phyloP scores from a whole-genome alignment of 805 yeast genomes.

The Blastobotrys attinorum region DNA sequence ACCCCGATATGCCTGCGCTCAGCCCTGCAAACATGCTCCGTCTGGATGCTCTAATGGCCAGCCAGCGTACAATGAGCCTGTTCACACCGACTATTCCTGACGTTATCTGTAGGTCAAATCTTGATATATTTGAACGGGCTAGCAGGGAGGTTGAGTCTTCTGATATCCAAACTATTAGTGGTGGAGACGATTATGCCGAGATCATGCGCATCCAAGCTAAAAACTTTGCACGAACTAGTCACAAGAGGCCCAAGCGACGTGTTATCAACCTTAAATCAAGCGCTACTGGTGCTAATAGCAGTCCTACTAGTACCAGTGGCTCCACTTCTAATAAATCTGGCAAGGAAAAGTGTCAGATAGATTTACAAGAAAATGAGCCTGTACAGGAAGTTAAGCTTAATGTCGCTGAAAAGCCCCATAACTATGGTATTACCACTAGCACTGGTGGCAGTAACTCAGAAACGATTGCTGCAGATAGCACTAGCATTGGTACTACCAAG shows the following conservation, averaged over 20 bases:
- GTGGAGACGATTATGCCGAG: slow-evolving; percentile 12
- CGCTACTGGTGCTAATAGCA: no score
- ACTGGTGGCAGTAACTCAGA: no score
- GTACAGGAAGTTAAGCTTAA: no score
- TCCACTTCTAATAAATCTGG: no score
- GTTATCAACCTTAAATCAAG: slow-evolving; percentile 20
- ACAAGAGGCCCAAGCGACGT: slow-evolving; percentile 24
- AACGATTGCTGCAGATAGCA: no score
- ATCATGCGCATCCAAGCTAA: slow-evolving; percentile 14
- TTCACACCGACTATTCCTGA: slow-evolving; percentile 51
- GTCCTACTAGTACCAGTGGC: no score
- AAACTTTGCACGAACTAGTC: slow-evolving; percentile 9
- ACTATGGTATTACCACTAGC: no score
- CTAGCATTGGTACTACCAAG: no score
- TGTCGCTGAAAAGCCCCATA: no score
- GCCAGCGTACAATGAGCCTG: slow-evolving; percentile 76
- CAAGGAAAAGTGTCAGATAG: no score
- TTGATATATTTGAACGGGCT: slow-evolving; percentile 25
- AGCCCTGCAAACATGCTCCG: slow-evolving; percentile 61
- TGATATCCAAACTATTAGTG: slow-evolving; percentile 10
- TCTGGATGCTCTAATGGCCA: slow-evolving; percentile 57
- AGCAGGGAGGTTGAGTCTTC: no score
- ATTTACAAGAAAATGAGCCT: no score
- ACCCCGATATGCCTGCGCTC: slow-evolving; percentile 52
- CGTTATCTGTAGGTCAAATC: slow-evolving; percentile 50